Percentiles rank a stretch among this genome's conserved stretches.
These are phyloP conservation scores for Amborella trichopoda DNA, from an alignment of 164 flowering plant genomes.

Conservation along the genomic window DNA sequence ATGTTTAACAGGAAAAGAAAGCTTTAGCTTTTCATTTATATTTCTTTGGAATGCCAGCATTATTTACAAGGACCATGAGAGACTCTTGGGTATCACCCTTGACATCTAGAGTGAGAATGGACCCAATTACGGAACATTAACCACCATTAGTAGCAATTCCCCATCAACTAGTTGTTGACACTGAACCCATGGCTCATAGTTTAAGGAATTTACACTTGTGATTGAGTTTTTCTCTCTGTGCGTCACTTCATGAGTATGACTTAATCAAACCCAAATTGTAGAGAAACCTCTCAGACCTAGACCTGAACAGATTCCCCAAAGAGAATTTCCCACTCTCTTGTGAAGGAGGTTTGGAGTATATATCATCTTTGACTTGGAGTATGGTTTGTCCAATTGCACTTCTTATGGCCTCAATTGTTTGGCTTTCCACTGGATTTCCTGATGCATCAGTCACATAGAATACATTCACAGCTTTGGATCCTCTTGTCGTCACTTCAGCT, in stretches of 20 bases:
- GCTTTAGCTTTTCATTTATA: no score
- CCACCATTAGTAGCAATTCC: no score
- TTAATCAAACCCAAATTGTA: conserved; percentile 64
- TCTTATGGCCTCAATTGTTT: conserved; percentile 70
- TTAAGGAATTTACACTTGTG: no score
- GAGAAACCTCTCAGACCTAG: conserved; percentile 77
- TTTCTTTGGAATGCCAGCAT: no score
- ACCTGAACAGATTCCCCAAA: conserved; percentile 49
- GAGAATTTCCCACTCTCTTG: conserved; percentile 52
- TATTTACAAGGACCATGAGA: no score
- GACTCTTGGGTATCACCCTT: no score
- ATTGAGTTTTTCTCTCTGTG: no score
- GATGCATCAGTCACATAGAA: conserved; percentile 84
- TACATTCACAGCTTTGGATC: conserved; percentile 64
- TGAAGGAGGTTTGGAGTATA: conserved; percentile 28
- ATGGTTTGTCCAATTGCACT: conserved; percentile 57
- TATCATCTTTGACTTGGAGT: conserved; percentile 58
- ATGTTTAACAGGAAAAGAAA: no score
- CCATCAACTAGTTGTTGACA: no score
- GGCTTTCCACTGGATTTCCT: conserved; percentile 54
- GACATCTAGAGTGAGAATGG: no score
- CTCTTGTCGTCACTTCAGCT: conserved; percentile 87
- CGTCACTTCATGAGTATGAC: conserved; percentile 38
- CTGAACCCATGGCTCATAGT: no score
- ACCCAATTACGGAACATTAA: no score